These are phyloP conservation scores for Metschnikowia lochheadii DNA, from an alignment of 805 yeast genomes.

Conservation along the genomic window DNA sequence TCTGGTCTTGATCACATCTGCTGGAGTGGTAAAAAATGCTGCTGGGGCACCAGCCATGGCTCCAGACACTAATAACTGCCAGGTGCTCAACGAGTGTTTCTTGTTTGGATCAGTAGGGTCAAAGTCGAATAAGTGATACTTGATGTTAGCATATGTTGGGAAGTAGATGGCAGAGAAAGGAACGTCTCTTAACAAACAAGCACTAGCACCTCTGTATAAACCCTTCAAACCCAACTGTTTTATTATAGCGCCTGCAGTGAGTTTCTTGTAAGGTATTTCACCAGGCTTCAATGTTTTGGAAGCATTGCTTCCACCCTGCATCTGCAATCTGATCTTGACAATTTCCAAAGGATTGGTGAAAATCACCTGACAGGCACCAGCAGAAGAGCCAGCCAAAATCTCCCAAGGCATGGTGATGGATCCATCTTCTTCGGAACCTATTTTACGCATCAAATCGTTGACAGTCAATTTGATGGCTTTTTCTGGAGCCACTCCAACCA, in stretches of 20 bases:
- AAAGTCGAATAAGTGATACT: conserved; percentile 73
- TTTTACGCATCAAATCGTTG: conserved; percentile 78
- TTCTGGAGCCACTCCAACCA: conserved; percentile 97
- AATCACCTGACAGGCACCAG: conserved; percentile 95
- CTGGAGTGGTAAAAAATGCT: conserved; percentile 93
- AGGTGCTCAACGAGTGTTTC: conserved; percentile 59
- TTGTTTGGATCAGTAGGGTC: conserved; percentile 67
- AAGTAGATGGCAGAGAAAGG: conserved; percentile 96
- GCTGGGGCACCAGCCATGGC: conserved; percentile 98
- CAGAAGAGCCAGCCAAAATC: conserved; percentile 83
- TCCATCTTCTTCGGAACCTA: conserved; percentile 49
- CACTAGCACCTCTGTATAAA: conserved; percentile 84
- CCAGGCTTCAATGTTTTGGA: conserved; percentile 20
- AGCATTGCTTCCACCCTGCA: conserved; percentile 77
- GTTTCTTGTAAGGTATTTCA: conserved; percentile 41
- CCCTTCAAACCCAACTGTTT: conserved; percentile 79
- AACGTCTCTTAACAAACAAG: conserved; percentile 90
- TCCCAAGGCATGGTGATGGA: conserved; percentile 56
- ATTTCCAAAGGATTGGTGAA: conserved; percentile 96
- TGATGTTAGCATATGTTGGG: conserved; percentile 94
- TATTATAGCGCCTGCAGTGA: conserved; percentile 67
- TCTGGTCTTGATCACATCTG: conserved; percentile 94
- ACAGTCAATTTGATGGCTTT: conserved; percentile 95
- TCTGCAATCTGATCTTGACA: conserved; percentile 90
- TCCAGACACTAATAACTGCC: conserved; percentile 84